Conservation (phyloP, 2,329 filamentous ascomycete genomes). For the Epichloe glyceriae region DNA sequence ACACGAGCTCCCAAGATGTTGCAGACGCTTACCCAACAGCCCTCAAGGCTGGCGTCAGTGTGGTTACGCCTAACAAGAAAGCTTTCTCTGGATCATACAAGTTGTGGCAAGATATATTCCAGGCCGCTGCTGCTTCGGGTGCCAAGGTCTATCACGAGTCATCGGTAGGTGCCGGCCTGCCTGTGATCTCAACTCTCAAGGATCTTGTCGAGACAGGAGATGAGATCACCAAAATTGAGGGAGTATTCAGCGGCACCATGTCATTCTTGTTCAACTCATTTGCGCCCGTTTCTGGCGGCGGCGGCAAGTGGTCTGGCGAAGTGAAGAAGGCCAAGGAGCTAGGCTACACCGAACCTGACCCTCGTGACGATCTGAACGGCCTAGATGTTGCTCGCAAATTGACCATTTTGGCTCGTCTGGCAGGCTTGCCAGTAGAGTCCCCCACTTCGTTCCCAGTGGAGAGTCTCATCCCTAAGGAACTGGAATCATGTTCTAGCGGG, state of each 20-base stretch:
- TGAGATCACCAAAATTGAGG: constrained; percentile 81
- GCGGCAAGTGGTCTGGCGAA: constrained; percentile 79
- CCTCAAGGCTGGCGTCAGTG: constrained; percentile 68
- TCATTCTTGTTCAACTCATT: constrained; percentile 98
- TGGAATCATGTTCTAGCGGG: constrained; percentile 63
- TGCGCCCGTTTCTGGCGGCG: constrained; percentile 60
- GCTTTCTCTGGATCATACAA: constrained; percentile 73
- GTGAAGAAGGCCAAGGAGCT: constrained; percentile 85
- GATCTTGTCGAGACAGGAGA: constrained; percentile 94
- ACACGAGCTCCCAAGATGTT: constrained; percentile 81
- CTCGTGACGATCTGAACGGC: constrained; percentile 75
- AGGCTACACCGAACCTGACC: constrained; percentile 85
- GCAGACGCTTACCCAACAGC: constrained; percentile 74
- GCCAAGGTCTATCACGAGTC: constrained; percentile 92
- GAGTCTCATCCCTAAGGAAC: constrained; percentile 77
- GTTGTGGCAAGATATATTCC: constrained; percentile 81
- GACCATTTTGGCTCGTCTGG: constrained; percentile 81
- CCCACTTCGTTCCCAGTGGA: constrained; percentile 88
- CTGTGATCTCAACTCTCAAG: constrained; percentile 83
- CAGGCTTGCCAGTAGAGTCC: constrained; percentile 67
- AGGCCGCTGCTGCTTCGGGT: constrained; percentile 52
- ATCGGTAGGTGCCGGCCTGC: constrained; percentile 83
- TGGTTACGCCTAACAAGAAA: constrained; percentile 98
- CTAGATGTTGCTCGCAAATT: constrained; percentile 90
- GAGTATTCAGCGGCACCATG: constrained; percentile 95